Evolutionary conservation across 768 basidiomycete species (phyloP), one percentile per base, ranked within the genome.

Genomic region (Boletales sp.): DNA sequence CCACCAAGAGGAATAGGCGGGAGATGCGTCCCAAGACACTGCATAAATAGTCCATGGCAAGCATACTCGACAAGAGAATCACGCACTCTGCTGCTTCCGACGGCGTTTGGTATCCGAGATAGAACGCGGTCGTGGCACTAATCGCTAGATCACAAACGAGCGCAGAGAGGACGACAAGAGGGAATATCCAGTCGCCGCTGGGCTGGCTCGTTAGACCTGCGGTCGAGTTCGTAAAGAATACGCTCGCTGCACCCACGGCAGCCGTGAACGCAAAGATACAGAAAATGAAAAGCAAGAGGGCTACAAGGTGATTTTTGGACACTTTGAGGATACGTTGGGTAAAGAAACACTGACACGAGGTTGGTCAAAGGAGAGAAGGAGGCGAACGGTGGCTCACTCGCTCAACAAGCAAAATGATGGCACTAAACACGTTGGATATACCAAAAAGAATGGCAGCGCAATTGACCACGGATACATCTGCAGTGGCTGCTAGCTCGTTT

Each of bases 221-320:
- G 6, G 41, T 52, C 4, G 27, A 15, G 17, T 29, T 21, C 6
- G 51, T 34, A 32, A 63, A 62, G 34, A 63, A 63, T 37, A 40
- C n/a, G 17, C 51, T 46, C 3, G 58, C 55, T 12, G 51, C 55
- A 1, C 62, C 61, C 51, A 60, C 48, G 31, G 55, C 58, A 44
- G 45, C 55, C n/a, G 55, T 61, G 21, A 63, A 58, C 11, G 58
- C 43, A 44, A 62, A 55, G 5, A 60, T 41, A 43, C 58, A 63
- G 12, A 40, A 36, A 30, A 54, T 24, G 10, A 57, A 58, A 36
- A 53, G 43, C 15, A 43, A 5, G 9, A 57, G 50, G n/a, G 51
- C 42, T 18, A 63, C 40, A 4, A 54, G 2, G 14, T 56, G 51
- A 30, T 50, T 61, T 12, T 53, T 35, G 45, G 58, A 60, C 14